These are phyloP conservation scores for Phytophthora pini DNA, from an alignment of 352 stramenopile genomes.

Conservation along the genomic window DNA sequence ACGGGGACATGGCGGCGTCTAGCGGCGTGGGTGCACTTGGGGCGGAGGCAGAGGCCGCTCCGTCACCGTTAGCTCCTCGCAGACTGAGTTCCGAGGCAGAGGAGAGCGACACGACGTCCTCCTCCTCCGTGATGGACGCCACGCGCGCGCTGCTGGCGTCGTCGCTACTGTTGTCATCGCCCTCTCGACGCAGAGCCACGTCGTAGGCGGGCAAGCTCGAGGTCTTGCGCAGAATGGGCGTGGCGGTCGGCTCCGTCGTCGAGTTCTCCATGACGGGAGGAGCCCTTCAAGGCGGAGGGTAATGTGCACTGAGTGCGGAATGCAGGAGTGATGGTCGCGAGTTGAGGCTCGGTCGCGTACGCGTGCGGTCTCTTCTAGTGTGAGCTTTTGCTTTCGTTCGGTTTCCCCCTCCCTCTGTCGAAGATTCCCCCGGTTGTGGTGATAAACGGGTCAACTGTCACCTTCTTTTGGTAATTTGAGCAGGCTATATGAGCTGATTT, in stretches of 20 bases:
- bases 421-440: slow-evolving; percentile 2
- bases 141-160: slow-evolving; percentile 34
- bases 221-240: slow-evolving; percentile 29
- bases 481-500: too few relatives aligned
- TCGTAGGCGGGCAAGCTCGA: slow-evolving; percentile 35
- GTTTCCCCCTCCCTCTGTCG: slow-evolving; percentile 15
- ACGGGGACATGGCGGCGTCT: slow-evolving; percentile 43
- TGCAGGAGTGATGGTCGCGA: slow-evolving; percentile 37
- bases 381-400: slow-evolving; percentile 24
- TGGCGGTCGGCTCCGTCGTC: slow-evolving; percentile 14
- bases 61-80: slow-evolving; percentile 30
- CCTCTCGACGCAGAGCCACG: slow-evolving; percentile 26
- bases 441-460: background rate
- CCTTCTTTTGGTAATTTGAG: background rate
- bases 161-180: slow-evolving; percentile 10
- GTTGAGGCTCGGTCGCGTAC: slow-evolving; percentile 7
- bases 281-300: slow-evolving; percentile 2
- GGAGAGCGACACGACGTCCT: slow-evolving; percentile 32
- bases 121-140: slow-evolving; percentile 28
- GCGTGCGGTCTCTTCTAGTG: slow-evolving; percentile 24
- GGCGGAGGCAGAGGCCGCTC: slow-evolving; percentile 36
- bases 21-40: slow-evolving; percentile 46
- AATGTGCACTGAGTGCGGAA: slow-evolving; percentile 22
- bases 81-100: slow-evolving; percentile 36
- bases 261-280: slow-evolving; percentile 28